Base-by-base conservation (phyloP, 768 basidiomycete species). In the Psilocybe cyanescens region DNA sequence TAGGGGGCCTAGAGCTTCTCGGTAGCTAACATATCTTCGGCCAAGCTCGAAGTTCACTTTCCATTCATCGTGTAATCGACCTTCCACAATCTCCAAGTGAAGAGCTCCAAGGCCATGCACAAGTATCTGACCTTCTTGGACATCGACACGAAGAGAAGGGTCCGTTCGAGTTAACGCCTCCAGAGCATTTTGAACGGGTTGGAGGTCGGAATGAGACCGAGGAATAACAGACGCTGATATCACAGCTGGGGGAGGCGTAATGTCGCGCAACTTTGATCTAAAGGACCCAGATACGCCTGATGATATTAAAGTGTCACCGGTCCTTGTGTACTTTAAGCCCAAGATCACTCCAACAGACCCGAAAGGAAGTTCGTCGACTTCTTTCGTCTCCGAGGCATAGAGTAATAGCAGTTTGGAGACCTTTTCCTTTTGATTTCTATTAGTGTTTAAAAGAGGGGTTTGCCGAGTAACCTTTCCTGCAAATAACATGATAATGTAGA, bases 61-160 rank as follows among this genome's bases (percentile, higher is more conserved):
- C 89, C 90, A 95, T 74, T 95, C 94, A 58, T 92, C 87, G 56
- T 79, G 81, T 29, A 95, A 77, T 46, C 94, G 83, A n/a, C 87
- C 85, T 74, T 92, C 91, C 8, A 94, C 81, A 58, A 95, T 94
- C 73, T 95, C 94, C n/a, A 95, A 83, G 70, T 95, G 94, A 11
- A 95, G 81, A 31, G 90, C 86, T 12, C 94, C 94, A 45, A 95
- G 84, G 2, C 93, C 93, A 65, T 95, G 91, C 1, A 93, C 81
- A 31, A 95, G 81, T 35, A 93, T 78, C 67, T 95, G 94, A 1
- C 92, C 94, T 65, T 95, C 94, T 58, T 91, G 88, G 2, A 79
- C 76, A 57, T 94, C 94, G 31, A 88, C 79, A 17, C 94, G 88
- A 30, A 94, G 85, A 0, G 92, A 94, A n/a, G 94, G 94, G 69